A percentile compares a stretch with the other conserved stretches of the same genome.
phyloP scores from a whole-genome alignment of 345 rosid genomes.

The Brassica cretica region DNA sequence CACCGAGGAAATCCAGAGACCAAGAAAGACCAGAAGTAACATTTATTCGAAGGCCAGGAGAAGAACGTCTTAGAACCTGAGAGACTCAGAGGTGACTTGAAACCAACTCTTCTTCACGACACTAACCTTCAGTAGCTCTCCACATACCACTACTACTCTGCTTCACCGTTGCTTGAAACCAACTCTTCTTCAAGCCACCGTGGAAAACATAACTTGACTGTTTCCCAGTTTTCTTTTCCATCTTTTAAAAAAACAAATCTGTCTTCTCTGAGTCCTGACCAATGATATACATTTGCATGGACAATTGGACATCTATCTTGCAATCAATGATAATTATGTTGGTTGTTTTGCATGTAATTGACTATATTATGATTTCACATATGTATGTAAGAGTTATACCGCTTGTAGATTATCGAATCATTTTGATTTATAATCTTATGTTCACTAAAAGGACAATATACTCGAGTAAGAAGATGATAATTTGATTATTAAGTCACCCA shows the following conservation, averaged over 20 bases:
- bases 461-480: not conserved
- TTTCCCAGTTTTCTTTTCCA: not conserved
- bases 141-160: no score
- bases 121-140: no score
- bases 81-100: no score
- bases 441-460: not conserved
- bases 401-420: not conserved
- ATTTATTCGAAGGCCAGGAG: no score
- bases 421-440: not conserved
- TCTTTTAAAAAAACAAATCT: not conserved
- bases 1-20: no score
- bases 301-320: not conserved
- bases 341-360: not conserved
- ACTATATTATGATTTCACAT: not conserved
- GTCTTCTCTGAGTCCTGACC: not conserved
- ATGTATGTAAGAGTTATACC: not conserved
- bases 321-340: not conserved
- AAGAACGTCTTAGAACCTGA: no score
- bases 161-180: no score
- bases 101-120: no score
- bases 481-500: not conserved
- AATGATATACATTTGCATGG: not conserved
- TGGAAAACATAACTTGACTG: not conserved
- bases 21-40: no score
- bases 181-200: no score